These are phyloP conservation scores for sunflower (Helianthus annuus) DNA, from an alignment of 129 eudicot genomes.

Conservation along the genomic window DNA sequence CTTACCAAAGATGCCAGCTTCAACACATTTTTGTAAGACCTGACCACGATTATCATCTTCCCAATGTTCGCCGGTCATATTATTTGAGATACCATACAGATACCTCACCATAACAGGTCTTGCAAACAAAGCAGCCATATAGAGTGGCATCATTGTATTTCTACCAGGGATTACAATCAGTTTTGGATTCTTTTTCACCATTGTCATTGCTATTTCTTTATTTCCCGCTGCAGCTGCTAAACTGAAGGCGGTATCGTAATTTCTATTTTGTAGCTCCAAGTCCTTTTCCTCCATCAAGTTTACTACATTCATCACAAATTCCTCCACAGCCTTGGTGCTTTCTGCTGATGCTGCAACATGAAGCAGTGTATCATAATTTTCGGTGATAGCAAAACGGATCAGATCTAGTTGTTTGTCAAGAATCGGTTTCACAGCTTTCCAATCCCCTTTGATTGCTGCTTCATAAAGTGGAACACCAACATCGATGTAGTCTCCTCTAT, in stretches of 20 bases:
- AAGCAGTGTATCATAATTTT: too few species aligned
- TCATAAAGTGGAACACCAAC: not conserved
- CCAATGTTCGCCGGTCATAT: not conserved
- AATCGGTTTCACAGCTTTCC: not conserved
- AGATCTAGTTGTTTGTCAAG: not conserved
- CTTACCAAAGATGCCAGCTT: not conserved
- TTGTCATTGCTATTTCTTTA: not conserved
- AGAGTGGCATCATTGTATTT: not conserved
- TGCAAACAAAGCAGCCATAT: not conserved
- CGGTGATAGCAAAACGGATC: not conserved
- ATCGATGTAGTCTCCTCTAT: not conserved
- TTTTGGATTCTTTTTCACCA: not conserved
- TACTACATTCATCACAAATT: not conserved
- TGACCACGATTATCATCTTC: not conserved
- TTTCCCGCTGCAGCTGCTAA: too few species aligned
- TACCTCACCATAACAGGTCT: not conserved
- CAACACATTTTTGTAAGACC: not conserved
- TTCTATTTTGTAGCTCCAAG: too few species aligned
- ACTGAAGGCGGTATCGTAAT: too few species aligned
- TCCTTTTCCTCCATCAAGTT: not conserved
- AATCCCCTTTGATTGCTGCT: not conserved
- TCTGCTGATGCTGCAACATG: not conserved
- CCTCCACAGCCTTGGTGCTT: not conserved
- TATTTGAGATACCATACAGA: not conserved
- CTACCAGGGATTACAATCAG: not conserved